phyloP scores from a whole-genome alignment of 768 basidiomycete genomes.

The Rhizopogon vesiculosus region DNA sequence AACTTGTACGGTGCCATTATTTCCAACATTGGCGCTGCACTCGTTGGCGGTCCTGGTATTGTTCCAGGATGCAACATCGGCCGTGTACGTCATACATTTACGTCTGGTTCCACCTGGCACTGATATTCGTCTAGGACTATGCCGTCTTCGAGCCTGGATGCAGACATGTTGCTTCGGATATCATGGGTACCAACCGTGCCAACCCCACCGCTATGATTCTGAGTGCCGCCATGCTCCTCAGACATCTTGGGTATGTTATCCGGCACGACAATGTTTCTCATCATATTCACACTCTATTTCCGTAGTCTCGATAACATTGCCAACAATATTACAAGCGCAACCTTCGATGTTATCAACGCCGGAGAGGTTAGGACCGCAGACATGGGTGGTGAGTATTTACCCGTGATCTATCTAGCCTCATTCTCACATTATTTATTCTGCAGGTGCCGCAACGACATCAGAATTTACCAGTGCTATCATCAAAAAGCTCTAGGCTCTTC shows the following conservation, averaged over 20 bases:
- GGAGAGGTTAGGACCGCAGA: slow-evolving; percentile 90
- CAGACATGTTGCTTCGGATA: slow-evolving; percentile 90
- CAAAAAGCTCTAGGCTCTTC: slow-evolving; percentile 52
- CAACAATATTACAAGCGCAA: slow-evolving; percentile 88
- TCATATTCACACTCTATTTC: slow-evolving; percentile 7
- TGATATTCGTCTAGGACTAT: slow-evolving; percentile 60
- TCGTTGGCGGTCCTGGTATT: slow-evolving; percentile 97
- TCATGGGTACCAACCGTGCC: slow-evolving; percentile 94
- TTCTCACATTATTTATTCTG: slow-evolving; percentile 6
- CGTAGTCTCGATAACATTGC: slow-evolving; percentile 85
- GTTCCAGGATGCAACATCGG: slow-evolving; percentile 99
- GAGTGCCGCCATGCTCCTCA: slow-evolving; percentile 95
- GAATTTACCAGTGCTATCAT: slow-evolving; percentile 95
- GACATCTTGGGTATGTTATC: slow-evolving; percentile 79
- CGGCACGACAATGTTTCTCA: slow-evolving; percentile 15
- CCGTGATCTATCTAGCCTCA: background rate
- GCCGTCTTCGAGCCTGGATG: slow-evolving; percentile 99
- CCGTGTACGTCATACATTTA: slow-evolving; percentile 47
- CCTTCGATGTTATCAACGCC: slow-evolving; percentile 87
- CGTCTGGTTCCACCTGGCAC: background rate
- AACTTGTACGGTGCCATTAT: slow-evolving; percentile 96
- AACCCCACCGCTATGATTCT: slow-evolving; percentile 98
- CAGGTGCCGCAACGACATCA: slow-evolving; percentile 85
- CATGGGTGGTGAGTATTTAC: slow-evolving; percentile 73
- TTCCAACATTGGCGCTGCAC: slow-evolving; percentile 97